These are phyloP conservation scores for Entoloma clypeatum DNA, from an alignment of 1,284 basidiomycete species.

Conservation along the genomic window DNA sequence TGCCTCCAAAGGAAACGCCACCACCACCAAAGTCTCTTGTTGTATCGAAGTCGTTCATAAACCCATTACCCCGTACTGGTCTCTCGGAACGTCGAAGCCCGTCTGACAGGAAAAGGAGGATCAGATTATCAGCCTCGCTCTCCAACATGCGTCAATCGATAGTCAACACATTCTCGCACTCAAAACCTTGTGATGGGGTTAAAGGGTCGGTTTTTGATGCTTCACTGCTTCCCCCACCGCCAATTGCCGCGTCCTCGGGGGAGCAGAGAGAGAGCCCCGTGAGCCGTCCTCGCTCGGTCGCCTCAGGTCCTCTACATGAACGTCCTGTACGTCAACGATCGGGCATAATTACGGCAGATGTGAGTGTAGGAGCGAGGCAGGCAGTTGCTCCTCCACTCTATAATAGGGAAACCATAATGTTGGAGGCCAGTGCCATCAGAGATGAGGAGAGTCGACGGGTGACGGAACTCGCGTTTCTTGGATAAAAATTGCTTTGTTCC, in stretches of 20 bases:
- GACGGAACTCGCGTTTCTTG: constrained; percentile 67
- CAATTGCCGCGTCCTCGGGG: constrained; percentile 21
- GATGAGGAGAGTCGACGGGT: constrained; percentile 64
- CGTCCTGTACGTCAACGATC: too few species aligned
- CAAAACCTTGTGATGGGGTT: constrained; percentile 13
- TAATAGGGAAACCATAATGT: constrained; percentile 48
- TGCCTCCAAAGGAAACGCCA: too few species aligned
- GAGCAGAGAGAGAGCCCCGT: constrained; percentile 8
- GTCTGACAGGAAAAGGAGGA: constrained; percentile 12
- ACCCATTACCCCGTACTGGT: constrained; percentile 29
- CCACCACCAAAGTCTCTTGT: too few species aligned
- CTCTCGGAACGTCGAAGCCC: constrained; percentile 6
- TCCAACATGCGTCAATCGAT: constrained; percentile 39
- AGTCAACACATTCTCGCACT: constrained; percentile 29
- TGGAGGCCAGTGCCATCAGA: constrained; percentile 49
- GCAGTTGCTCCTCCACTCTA: constrained; percentile 58
- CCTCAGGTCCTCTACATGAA: too few species aligned
- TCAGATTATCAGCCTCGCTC: constrained; percentile 30
- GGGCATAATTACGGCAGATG: too few species aligned
- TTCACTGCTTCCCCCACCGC: constrained; percentile 33
- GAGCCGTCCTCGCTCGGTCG: constrained; percentile 5
- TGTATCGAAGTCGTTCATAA: too few species aligned
- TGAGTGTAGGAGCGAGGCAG: constrained; percentile 25
- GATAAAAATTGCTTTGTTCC: constrained; percentile 25
- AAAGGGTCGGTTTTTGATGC: constrained; percentile 21